Conservation (phyloP, 768 basidiomycete species). For the Tylopilus felleus region DNA sequence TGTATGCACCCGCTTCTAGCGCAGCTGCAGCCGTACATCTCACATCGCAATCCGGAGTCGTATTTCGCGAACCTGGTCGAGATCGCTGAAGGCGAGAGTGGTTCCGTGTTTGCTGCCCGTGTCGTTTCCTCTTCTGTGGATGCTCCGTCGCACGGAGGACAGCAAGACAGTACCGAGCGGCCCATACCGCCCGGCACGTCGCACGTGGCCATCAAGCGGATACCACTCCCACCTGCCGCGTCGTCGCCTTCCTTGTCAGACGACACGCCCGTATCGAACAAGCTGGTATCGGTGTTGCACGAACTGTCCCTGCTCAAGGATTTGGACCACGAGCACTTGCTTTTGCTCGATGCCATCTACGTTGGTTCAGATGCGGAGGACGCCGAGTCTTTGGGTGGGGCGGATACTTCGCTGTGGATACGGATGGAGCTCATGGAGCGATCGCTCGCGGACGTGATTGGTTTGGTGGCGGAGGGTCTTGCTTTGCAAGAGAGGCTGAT, state of each 20-base stretch:
- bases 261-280: constrained; percentile 44
- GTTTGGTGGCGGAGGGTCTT: constrained; percentile 57
- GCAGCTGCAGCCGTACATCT: constrained; percentile 56
- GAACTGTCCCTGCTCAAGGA: constrained; percentile 61
- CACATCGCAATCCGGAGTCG: constrained; percentile 59
- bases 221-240: constrained; percentile 50
- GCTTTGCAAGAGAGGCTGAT: constrained; percentile 66
- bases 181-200: constrained; percentile 27
- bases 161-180: constrained; percentile 18
- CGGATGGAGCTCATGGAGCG: constrained; percentile 90
- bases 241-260: constrained; percentile 11
- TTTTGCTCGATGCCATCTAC: constrained; percentile 68
- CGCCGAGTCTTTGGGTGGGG: background rate
- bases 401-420: constrained; percentile 73
- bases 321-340: constrained; percentile 57
- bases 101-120: constrained; percentile 56
- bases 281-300: constrained; percentile 57
- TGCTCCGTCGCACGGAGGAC: background rate
- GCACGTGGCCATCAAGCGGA: constrained; percentile 75
- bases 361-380: constrained; percentile 43
- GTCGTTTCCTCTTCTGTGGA: constrained; percentile 21
- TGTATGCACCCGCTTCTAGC: constrained; percentile 35
- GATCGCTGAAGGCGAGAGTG: constrained; percentile 82
- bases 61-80: constrained; percentile 68
- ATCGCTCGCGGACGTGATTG: constrained; percentile 78